Evolutionary conservation across 306 rosid genomes (phyloP).

Genomic region (Cucurbita moschata): DNA sequence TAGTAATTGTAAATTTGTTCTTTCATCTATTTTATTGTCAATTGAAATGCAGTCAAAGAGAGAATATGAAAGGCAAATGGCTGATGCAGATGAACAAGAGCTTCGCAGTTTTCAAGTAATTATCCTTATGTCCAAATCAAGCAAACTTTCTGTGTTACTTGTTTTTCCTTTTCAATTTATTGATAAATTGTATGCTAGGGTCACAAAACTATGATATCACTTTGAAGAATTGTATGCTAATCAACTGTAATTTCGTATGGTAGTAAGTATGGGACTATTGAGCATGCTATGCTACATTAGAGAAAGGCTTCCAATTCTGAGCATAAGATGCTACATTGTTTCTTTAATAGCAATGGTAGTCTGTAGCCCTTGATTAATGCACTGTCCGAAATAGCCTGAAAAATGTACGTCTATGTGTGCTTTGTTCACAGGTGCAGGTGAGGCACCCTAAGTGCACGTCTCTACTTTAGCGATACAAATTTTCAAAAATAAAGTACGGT

Average conservation of each 20-base stretch:
- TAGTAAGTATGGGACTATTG: not conserved
- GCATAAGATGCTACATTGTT: not conserved
- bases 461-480: not conserved
- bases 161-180: not conserved
- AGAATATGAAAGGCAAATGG: slow-evolving; percentile 67
- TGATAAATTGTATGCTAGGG: not conserved
- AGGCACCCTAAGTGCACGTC: not conserved
- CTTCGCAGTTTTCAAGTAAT: slow-evolving; percentile 63
- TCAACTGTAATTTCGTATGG: not conserved
- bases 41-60: slow-evolving; percentile 41
- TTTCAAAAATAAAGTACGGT: not conserved
- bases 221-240: not conserved
- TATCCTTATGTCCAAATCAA: not conserved
- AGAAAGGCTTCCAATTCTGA: no score
- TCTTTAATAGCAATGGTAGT: not conserved
- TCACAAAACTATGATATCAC: not conserved
- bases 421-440: not conserved
- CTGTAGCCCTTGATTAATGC: not conserved
- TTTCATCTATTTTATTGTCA: not conserved
- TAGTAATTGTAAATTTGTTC: no score
- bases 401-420: not conserved
- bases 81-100: slow-evolving; percentile 59
- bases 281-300: not conserved
- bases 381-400: not conserved
- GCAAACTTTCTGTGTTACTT: not conserved